phyloP scores from a whole-genome alignment of 495 filamentous ascomycete species.

The Xylaria intraflava region DNA sequence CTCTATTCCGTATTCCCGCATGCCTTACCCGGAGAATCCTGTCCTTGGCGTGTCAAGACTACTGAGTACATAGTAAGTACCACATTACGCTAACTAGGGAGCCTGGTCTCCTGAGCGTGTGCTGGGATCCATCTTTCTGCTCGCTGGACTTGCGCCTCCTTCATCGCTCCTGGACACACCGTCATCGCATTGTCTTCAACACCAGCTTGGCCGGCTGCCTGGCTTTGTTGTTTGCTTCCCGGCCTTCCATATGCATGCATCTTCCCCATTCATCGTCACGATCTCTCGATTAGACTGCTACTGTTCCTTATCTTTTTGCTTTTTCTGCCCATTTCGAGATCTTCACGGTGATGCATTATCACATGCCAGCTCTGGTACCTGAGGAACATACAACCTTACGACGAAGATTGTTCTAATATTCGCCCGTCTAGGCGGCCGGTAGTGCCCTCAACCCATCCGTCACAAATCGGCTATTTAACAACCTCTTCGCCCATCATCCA shows the following conservation, averaged over 20 bases:
- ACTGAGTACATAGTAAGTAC: background rate
- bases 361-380: background rate
- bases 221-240: background rate
- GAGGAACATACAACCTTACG: background rate
- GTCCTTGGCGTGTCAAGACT: constrained; percentile 2
- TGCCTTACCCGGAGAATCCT: background rate
- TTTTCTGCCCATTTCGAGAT: background rate
- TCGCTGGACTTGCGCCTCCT: constrained; percentile 5
- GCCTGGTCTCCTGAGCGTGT: background rate
- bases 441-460: constrained; percentile 59
- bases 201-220: constrained; percentile 1
- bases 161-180: constrained; percentile 2
- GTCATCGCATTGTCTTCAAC: constrained; percentile 11
- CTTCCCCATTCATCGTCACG: background rate
- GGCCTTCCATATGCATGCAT: background rate
- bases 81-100: background rate
- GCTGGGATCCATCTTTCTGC: constrained; percentile 5
- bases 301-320: background rate
- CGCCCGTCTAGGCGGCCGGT: constrained; percentile 35
- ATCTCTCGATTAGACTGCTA: background rate
- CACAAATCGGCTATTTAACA: constrained; percentile 73
- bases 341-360: background rate
- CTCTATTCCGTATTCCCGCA: no score
- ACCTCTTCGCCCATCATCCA: constrained; percentile 75
- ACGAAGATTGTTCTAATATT: constrained; percentile 4